phyloP scores from a whole-genome alignment of 208 protist species.

The Polymyxa betae region DNA sequence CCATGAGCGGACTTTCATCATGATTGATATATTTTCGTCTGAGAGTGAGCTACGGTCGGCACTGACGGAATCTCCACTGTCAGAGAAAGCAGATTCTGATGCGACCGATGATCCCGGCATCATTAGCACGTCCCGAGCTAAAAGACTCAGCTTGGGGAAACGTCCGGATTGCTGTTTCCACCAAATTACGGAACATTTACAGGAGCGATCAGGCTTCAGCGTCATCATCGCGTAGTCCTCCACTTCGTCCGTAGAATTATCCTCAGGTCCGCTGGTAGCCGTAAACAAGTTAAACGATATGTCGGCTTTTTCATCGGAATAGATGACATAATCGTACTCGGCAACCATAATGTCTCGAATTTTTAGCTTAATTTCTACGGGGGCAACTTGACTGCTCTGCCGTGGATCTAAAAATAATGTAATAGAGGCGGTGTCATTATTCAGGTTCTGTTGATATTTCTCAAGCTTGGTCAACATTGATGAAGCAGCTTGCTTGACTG shows the following conservation, averaged over 20 bases:
- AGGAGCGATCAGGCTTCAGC: neutral
- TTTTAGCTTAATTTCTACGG: neutral
- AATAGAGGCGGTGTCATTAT: neutral
- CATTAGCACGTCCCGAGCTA: slow-evolving; percentile 15
- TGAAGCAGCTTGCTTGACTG: neutral
- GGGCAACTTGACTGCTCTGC: neutral
- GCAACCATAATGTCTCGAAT: neutral
- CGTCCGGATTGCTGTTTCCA: slow-evolving; percentile 15
- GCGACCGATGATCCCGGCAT: neutral
- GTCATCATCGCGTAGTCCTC: slow-evolving; percentile 21
- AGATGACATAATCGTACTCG: neutral
- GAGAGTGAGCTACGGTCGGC: neutral
- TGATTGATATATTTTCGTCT: neutral
- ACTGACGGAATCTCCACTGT: neutral
- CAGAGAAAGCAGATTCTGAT: slow-evolving; percentile 14
- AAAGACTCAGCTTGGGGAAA: slow-evolving; percentile 15
- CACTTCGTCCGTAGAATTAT: neutral
- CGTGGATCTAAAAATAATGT: slow-evolving; percentile 34
- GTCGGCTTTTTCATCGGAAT: neutral
- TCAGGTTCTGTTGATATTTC: neutral
- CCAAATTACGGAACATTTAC: neutral
- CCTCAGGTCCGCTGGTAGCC: neutral
- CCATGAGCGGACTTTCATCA: slow-evolving; percentile 17
- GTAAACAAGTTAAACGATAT: slow-evolving; percentile 28
- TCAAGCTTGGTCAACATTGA: slow-evolving; percentile 3